Conservation (phyloP, 2,329 filamentous ascomycete species). For the Ilyonectria mors-panacis region DNA sequence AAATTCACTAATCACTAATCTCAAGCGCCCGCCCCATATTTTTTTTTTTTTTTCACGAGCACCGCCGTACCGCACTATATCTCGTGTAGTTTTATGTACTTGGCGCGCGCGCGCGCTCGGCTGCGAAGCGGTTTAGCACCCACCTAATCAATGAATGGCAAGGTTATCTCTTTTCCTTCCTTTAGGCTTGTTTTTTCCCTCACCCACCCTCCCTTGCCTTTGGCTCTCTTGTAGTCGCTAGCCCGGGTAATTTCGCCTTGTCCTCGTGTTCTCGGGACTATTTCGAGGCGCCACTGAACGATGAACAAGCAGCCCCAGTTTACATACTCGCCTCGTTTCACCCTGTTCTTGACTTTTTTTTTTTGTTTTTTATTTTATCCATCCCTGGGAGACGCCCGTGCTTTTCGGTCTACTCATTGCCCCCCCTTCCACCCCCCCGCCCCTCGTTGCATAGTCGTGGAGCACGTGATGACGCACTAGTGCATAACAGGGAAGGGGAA, state of each 20-base stretch:
- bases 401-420: background rate
- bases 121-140: constrained; percentile 15
- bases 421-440: background rate
- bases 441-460: constrained; percentile 16
- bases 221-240: background rate
- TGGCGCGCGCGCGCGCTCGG: constrained; percentile 11
- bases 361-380: background rate
- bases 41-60: background rate
- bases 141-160: background rate
- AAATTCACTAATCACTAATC: constrained; percentile 27
- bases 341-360: background rate
- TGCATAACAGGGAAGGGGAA: background rate
- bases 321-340: background rate
- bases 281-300: background rate
- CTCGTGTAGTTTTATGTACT: background rate
- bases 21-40: constrained; percentile 5
- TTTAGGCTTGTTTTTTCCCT: background rate
- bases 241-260: background rate
- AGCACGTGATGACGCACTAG: constrained; percentile 22
- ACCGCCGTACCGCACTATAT: constrained; percentile 10
- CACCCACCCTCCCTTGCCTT: constrained; percentile 3
- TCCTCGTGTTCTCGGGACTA: background rate
- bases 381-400: background rate
- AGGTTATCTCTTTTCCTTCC: constrained; percentile 15
- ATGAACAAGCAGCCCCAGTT: background rate